Evolutionary conservation across 176 grass and related monocot species (phyloP).

Genomic region (Elaeis guineensis): DNA sequence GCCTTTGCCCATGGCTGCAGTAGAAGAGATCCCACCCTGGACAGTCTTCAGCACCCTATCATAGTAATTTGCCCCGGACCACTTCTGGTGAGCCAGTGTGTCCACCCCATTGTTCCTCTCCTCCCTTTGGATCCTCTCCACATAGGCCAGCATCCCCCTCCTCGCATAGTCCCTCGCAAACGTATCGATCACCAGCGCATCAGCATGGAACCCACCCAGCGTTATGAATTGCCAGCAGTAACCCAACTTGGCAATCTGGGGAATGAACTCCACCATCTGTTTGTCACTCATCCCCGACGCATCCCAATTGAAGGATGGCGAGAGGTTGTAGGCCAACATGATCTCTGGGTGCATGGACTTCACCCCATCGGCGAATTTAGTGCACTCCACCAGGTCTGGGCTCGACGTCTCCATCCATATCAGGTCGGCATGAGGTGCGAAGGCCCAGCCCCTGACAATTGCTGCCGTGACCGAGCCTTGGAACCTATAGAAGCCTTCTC

Average conservation of each 20-base stretch:
- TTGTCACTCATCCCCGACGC: slow-evolving; percentile 79
- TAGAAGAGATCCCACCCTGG: slow-evolving; percentile 88
- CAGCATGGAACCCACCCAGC: slow-evolving; percentile 87
- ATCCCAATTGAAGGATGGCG: slow-evolving; percentile 98
- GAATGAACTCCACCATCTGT: slow-evolving; percentile 72
- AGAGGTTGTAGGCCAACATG: slow-evolving; percentile 96
- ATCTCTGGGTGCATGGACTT: slow-evolving; percentile 34
- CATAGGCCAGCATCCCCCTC: slow-evolving; percentile 77
- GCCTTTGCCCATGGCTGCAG: slow-evolving; percentile 96
- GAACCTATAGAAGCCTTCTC: slow-evolving; percentile 94
- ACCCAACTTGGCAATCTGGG: slow-evolving; percentile 47
- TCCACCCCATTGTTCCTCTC: slow-evolving; percentile 85
- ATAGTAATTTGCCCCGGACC: slow-evolving; percentile 88
- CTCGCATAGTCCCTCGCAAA: slow-evolving; percentile 79
- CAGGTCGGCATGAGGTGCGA: slow-evolving; percentile 66
- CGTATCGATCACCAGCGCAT: slow-evolving; percentile 75
- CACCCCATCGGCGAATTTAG: slow-evolving; percentile 55
- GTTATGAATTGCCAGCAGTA: slow-evolving; percentile 98
- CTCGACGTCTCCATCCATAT: slow-evolving; percentile 98
- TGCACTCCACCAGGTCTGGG: slow-evolving; percentile 71
- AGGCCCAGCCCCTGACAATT: slow-evolving; percentile 58
- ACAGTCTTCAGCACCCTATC: slow-evolving; percentile 88
- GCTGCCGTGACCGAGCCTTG: slow-evolving; percentile 62
- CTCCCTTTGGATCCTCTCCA: slow-evolving; percentile 93
- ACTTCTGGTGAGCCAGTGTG: slow-evolving; percentile 88